Evolutionary conservation across 495 filamentous ascomycete genomes (phyloP).

Genomic region (Penicillium longicatenatum): DNA sequence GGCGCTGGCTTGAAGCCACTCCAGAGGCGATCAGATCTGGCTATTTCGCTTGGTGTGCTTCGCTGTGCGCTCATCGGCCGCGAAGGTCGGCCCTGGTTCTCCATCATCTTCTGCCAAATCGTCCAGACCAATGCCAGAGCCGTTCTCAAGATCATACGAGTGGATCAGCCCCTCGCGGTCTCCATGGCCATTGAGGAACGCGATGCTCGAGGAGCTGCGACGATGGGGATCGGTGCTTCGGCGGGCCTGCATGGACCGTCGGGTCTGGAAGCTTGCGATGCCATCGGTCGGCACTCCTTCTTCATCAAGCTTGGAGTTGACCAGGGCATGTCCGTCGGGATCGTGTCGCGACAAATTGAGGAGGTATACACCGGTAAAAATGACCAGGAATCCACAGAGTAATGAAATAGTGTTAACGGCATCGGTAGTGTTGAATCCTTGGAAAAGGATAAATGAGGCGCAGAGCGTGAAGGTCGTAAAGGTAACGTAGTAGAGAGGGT

Average conservation of each 20-base stretch:
- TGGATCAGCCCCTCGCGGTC: slow-evolving; percentile 83
- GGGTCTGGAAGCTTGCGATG: slow-evolving; percentile 83
- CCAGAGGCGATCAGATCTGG: slow-evolving; percentile 26
- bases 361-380: slow-evolving; percentile 96
- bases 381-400: slow-evolving; percentile 91
- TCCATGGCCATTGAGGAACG: slow-evolving; percentile 47
- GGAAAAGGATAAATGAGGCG: slow-evolving; percentile 96
- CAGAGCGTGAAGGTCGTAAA: slow-evolving; percentile 94
- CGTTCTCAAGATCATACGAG: slow-evolving; percentile 72
- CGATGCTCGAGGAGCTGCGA: slow-evolving; percentile 58
- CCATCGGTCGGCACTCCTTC: slow-evolving; percentile 89
- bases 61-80: slow-evolving; percentile 31
- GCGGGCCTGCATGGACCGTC: slow-evolving; percentile 88
- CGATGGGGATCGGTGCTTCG: slow-evolving; percentile 62
- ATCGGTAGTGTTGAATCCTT: slow-evolving; percentile 95
- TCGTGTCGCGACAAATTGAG: slow-evolving; percentile 92
- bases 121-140: slow-evolving; percentile 63
- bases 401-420: slow-evolving; percentile 92
- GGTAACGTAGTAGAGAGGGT: slow-evolving; percentile 98
- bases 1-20: slow-evolving; percentile 11
- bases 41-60: slow-evolving; percentile 44
- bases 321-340: slow-evolving; percentile 71
- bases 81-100: slow-evolving; percentile 44
- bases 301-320: slow-evolving; percentile 62
- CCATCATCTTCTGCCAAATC: slow-evolving; percentile 75